These are phyloP conservation scores for Licmophora abbreviata DNA, from an alignment of 108 stramenopile species.

Conservation along the genomic window DNA sequence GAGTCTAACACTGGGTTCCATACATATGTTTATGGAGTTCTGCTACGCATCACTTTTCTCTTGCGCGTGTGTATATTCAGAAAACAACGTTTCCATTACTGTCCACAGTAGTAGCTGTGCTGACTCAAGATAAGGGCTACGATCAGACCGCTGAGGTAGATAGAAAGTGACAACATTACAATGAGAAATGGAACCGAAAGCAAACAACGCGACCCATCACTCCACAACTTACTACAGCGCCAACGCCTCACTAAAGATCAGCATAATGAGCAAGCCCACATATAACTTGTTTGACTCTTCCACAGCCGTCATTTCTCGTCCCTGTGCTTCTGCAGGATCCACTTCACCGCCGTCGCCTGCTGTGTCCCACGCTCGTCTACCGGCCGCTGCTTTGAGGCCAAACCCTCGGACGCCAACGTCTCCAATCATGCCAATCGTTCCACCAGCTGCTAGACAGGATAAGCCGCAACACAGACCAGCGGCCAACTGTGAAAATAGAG, in stretches of 20 bases:
- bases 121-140: conserved; percentile 85
- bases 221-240: too few species aligned
- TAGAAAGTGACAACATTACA: too few species aligned
- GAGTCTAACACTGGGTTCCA: too few species aligned
- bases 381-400: conserved; percentile 62
- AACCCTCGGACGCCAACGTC: conserved; percentile 64
- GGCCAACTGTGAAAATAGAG: too few species aligned
- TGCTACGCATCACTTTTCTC: too few species aligned
- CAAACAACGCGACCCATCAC: too few species aligned
- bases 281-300: conserved; percentile 70
- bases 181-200: too few species aligned
- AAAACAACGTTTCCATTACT: too few species aligned
- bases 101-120: neutral
- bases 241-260: conserved; percentile 90
- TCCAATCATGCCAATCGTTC: conserved; percentile 69
- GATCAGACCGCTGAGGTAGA: conserved; percentile 91
- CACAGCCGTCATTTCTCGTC: conserved; percentile 27
- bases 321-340: conserved; percentile 35
- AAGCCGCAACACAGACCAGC: conserved; percentile 82
- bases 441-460: conserved; percentile 71
- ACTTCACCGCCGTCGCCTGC: too few species aligned
- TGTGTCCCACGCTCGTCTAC: conserved; percentile 52
- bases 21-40: too few species aligned
- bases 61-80: too few species aligned
- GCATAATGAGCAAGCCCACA: conserved; percentile 91